A percentile compares a stretch with the other conserved stretches of the same genome.
phyloP scores from a whole-genome alignment of 768 basidiomycete genomes.

The Phlebiopsis gigantea region DNA sequence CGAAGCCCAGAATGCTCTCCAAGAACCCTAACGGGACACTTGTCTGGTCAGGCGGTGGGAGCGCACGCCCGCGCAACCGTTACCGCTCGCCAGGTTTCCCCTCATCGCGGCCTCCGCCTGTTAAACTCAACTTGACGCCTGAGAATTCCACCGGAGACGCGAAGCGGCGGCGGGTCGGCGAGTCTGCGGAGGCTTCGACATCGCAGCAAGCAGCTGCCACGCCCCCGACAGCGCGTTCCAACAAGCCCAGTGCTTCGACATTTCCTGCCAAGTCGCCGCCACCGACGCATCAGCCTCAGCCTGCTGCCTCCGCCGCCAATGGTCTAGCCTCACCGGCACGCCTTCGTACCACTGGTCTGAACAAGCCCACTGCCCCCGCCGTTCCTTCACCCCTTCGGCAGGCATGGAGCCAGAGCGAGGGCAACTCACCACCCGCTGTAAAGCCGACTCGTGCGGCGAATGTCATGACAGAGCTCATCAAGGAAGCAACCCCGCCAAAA shows the following conservation, averaged over 20 bases:
- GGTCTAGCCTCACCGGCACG: slow-evolving; percentile 9
- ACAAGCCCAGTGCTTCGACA: slow-evolving; percentile 5
- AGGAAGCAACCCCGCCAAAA: slow-evolving; percentile 58
- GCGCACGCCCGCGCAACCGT: slow-evolving; percentile 62
- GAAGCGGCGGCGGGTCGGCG: slow-evolving; percentile 59
- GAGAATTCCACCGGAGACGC: slow-evolving; percentile 41
- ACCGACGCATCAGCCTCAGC: background rate
- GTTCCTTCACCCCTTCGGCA: slow-evolving; percentile 74
- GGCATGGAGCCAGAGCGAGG: slow-evolving; percentile 48
- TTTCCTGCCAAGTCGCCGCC: background rate
- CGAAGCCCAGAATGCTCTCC: slow-evolving; percentile 43
- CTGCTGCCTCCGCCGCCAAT: slow-evolving; percentile 11
- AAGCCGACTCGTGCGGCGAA: slow-evolving; percentile 63
- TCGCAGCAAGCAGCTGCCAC: slow-evolving; percentile 26
- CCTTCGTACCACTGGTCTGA: slow-evolving; percentile 26
- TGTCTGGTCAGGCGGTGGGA: slow-evolving; percentile 73
- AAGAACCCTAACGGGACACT: slow-evolving; percentile 74
- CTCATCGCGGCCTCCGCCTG: slow-evolving; percentile 38
- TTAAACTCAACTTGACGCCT: slow-evolving; percentile 38
- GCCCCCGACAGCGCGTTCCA: slow-evolving; percentile 3
- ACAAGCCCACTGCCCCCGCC: slow-evolving; percentile 52
- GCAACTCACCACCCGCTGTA: slow-evolving; percentile 30
- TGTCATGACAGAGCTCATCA: slow-evolving; percentile 65
- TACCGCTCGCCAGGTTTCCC: slow-evolving; percentile 73
- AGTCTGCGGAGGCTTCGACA: slow-evolving; percentile 33